Base-by-base conservation (phyloP, 108 stramenopile species). In the Fragilariopsis cylindrus region DNA sequence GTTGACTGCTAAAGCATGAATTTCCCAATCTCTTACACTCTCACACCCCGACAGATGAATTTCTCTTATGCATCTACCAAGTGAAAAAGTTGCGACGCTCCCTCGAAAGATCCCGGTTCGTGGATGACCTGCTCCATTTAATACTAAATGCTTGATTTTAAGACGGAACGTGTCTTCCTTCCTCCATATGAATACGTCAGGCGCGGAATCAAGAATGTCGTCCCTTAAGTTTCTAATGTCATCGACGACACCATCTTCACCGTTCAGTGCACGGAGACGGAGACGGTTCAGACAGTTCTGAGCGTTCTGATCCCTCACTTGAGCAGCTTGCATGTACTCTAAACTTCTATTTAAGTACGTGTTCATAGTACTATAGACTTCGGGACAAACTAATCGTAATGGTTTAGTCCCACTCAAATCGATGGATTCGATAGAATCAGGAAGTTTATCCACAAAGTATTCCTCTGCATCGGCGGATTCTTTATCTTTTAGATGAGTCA, bases 1-100 rank as follows among this genome's bases (percentile, higher is more conserved):
- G n/a, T 55, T 72, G 6, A 65, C 70, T 15, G 80, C 80, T 2
- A 81, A 48, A 12, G 64, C 76, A 41, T 76, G 70, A 6, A 81
- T 45, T 58, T 76, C 80, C 65, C 56, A 71, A 48, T 81, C 80
- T 5, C 16, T 0, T 46, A 81, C 60, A 41, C 72, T 44, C 50
- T 81, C 80, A 48, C 75, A 76, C 19, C 80, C 80, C 4, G 55
- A 21, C 15, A 81, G 53, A 53, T 81, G 70, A 72, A 81, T 75
- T 55, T 81, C 75, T 65, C 80, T 70, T 5, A 81, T 43, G 5
- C 50, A 45, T 19, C 76, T 60, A 21, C 80, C 71, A 19, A 71
- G 47, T 13, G 80, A 75, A 72, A 81, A 72, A 43, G 65, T 70
- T 3, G 76, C 57, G 19, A 81, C 57, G 7, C 44, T 47, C 6